phyloP scores from a whole-genome alignment of 2,329 filamentous ascomycete species.

The Esteya vermicola region DNA sequence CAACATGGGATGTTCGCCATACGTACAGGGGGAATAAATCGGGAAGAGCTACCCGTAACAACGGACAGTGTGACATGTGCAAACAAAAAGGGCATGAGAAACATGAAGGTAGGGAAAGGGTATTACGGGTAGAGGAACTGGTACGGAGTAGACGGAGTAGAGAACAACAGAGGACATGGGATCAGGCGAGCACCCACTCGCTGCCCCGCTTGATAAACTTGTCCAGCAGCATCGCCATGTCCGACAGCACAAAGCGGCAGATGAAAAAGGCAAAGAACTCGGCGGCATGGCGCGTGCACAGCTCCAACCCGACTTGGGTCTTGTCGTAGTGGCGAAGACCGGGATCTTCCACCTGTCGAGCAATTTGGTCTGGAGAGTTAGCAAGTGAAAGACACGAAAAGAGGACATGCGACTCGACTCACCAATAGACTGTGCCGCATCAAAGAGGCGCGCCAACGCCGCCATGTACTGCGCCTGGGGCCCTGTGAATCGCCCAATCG shows the following conservation, averaged over 20 bases:
- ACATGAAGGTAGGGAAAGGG: too few species aligned
- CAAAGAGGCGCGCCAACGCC: slow-evolving; percentile 77
- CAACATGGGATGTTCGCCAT: not conserved
- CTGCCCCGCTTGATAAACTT: slow-evolving; percentile 95
- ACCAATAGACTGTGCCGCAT: slow-evolving; percentile 88
- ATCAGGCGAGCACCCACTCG: slow-evolving; percentile 61
- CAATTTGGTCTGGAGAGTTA: slow-evolving; percentile 63
- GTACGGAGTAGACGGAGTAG: not conserved
- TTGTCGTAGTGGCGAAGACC: slow-evolving; percentile 82
- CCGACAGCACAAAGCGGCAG: slow-evolving; percentile 83
- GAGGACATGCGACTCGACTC: slow-evolving; percentile 21
- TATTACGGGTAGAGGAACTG: not conserved
- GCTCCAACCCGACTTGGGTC: slow-evolving; percentile 87
- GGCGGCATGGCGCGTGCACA: slow-evolving; percentile 82
- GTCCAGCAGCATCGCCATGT: slow-evolving; percentile 74
- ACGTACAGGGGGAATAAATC: slow-evolving; percentile 5
- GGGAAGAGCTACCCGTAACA: too few species aligned
- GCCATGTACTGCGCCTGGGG: slow-evolving; percentile 87
- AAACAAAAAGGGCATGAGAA: too few species aligned
- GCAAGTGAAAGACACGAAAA: not conserved
- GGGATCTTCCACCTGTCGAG: slow-evolving; percentile 88
- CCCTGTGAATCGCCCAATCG: slow-evolving; percentile 57
- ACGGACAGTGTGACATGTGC: too few species aligned
- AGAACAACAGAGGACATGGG: not conserved
- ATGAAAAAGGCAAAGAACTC: slow-evolving; percentile 98